Base-by-base conservation (phyloP, 2,329 filamentous ascomycete species). In the Pseudocercospora vitis region DNA sequence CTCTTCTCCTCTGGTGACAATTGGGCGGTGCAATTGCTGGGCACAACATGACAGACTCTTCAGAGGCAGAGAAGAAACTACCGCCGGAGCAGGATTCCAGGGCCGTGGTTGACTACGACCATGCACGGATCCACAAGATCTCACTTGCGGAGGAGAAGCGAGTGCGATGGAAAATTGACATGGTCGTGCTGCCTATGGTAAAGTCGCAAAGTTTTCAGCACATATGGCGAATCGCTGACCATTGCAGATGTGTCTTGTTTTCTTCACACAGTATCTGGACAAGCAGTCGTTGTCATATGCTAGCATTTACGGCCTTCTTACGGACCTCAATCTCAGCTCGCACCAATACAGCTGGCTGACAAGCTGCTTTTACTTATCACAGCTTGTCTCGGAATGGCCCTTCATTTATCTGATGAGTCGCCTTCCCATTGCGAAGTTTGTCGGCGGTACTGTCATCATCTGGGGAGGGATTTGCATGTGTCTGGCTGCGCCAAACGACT, bases 251-350 rank as follows among this genome's bases (percentile, higher is more conserved):
- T 64, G 62, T 39, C 46, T 67, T 5, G 65, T 66, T 33, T 68
- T 69, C 50, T 63, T 67, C 58, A 54, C 59, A 0, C 64, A 68
- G 56, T 66, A 76, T 42, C 63, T 78, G 7, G 73, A 79, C 65
- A 80, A 76, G 63, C 77, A 79, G 46, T 76, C 72, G 52, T 67
- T 81, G 1, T 76, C 71, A 57, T 81, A 80, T 62, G 77, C 76
- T 1, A 69, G 68, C n/a, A 71, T 78, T 37, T 74, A 77, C 55
- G 77, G 76, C 6, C 68, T 81, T 0, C 72, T 75, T 12, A 69
- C 70, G 1, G 77, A 80, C 52, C 68, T 80, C 6, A 63, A 74
- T 0, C 64, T 81, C 59, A 73, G 71, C 1, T 72, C 71, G 39
- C 63, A 62, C 3, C 71, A 81, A 48, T 81, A 78, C 57, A 78